Evolutionary conservation across 768 basidiomycete species (phyloP).

Genomic region (Suillus clintonianus): DNA sequence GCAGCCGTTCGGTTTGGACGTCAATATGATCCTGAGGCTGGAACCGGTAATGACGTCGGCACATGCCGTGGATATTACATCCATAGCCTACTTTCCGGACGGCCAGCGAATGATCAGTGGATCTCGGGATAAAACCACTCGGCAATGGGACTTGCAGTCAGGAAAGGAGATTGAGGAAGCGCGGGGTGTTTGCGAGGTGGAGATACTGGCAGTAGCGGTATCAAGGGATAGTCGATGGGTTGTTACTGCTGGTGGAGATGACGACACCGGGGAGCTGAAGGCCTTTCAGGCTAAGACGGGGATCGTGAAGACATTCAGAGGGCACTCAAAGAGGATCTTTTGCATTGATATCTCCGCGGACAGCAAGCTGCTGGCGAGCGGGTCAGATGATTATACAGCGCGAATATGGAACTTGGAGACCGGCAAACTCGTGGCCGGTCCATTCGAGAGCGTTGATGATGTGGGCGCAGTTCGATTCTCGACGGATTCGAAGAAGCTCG

Average conservation of each 20-base stretch:
- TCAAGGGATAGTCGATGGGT: not conserved
- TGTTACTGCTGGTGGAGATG: not conserved
- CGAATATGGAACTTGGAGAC: not conserved
- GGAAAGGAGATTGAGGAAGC: not conserved
- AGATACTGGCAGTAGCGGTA: not conserved
- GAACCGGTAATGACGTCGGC: not conserved
- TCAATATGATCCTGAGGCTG: not conserved
- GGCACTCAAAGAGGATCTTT: not conserved
- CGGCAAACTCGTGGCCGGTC: not conserved
- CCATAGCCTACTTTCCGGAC: not conserved
- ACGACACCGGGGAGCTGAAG: not conserved
- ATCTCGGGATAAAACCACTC: not conserved
- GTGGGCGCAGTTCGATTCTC: not conserved
- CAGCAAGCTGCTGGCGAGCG: not conserved
- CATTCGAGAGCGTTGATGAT: not conserved
- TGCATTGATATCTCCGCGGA: not conserved
- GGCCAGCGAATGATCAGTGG: not conserved
- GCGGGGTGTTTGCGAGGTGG: not conserved
- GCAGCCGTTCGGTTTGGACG: not conserved
- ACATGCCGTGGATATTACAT: not conserved
- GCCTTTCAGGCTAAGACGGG: not conserved
- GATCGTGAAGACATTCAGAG: not conserved
- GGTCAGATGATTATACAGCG: not conserved
- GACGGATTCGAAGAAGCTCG: not conserved
- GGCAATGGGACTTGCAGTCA: not conserved